Evolutionary conservation across 2,329 filamentous ascomycete species (phyloP), one percentile per base, ranked within the genome.

Genomic region (Penicillium sp.): DNA sequence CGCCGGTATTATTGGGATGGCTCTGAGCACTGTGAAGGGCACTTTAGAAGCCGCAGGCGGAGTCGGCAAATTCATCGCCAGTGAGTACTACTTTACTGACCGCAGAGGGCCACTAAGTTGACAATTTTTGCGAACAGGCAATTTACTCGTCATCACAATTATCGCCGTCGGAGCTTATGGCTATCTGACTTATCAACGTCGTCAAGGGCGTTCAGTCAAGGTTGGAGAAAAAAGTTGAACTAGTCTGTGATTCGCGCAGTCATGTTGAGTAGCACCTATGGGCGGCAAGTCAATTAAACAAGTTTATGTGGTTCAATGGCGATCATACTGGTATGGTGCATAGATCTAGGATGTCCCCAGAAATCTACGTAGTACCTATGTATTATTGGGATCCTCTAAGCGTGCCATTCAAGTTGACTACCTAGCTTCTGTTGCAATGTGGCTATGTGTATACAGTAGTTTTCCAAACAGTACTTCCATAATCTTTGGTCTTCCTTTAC

Each of bases 31-130:
- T 1, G 42, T 37, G 3, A 39, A 39, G 23, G 42, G 42, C 9
- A 36, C 26, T 1, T 34, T 55, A 23, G 46, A 50, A 45, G 44
- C 52, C 18, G 37, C 40, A 14, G 54, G 50, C 14, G 54, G 50
- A 26, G 16, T 55, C 7, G 50, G 52, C 20, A 47, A 53, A n/a
- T 55, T 57, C 11, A 22, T 57, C 38, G 44, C 50, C 10, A 51
- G 54, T 57, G 31, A 48, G 54, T 38, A 8, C n/a, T 22, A 1
- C 11, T 4, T 13, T 5, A 1, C 6, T 24, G 14, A 6, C 5
- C 6, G 9, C 11, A 2, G 7, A 11, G 22, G n/a, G n/a, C n/a
- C n/a, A 3, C 9, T 8, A 6, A n/a, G 26, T 14, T 24, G 39
- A 40, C 34, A 16, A 35, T 13, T 18, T 27, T 23, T 39, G 35